A percentile compares a stretch with the other conserved stretches of the same genome.
These are phyloP conservation scores for Phytophthora fragariaefolia DNA, from an alignment of 352 stramenopile species.

Conservation along the genomic window DNA sequence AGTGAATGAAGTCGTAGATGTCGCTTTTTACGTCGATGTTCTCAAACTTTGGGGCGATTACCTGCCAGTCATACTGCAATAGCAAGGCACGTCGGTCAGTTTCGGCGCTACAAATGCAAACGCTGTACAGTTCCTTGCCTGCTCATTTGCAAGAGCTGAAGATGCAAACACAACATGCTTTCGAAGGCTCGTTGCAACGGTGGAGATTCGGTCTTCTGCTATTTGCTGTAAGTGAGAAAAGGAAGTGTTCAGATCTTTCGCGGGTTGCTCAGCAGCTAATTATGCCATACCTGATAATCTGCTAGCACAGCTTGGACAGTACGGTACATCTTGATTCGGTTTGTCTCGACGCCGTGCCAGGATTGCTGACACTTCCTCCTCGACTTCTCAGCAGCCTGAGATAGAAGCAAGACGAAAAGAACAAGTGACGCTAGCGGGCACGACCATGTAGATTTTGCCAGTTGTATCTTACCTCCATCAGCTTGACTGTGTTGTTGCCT, in stretches of 20 bases:
- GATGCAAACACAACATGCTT: slow-evolving; percentile 88
- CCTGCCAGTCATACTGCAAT: slow-evolving; percentile 86
- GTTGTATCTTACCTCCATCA: slow-evolving; percentile 53
- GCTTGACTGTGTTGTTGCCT: slow-evolving; percentile 59
- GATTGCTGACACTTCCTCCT: slow-evolving; percentile 68
- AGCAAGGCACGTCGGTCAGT: not conserved
- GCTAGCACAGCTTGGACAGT: slow-evolving; percentile 73
- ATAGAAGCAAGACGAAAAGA: not conserved
- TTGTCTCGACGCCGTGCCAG: slow-evolving; percentile 69
- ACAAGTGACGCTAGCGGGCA: too few relatives aligned
- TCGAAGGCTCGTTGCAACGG: slow-evolving; percentile 73
- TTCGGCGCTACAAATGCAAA: not conserved
- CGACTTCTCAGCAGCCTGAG: slow-evolving; percentile 63
- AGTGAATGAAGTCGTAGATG: slow-evolving; percentile 74
- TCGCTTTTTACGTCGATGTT: slow-evolving; percentile 73
- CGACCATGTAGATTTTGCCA: not conserved
- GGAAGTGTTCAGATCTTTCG: not conserved
- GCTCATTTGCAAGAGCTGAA: slow-evolving; percentile 79
- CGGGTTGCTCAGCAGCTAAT: not conserved
- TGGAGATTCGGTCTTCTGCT: slow-evolving; percentile 75
- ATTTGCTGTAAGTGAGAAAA: slow-evolving; percentile 61
- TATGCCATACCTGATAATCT: slow-evolving; percentile 71
- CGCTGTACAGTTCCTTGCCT: slow-evolving; percentile 46
- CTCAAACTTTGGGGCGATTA: slow-evolving; percentile 75
- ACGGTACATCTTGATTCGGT: slow-evolving; percentile 73